Percentiles rank a stretch among this genome's conserved stretches.
phyloP scores from a whole-genome alignment of 2,329 filamentous ascomycete genomes.

The Penicillium digitatum region DNA sequence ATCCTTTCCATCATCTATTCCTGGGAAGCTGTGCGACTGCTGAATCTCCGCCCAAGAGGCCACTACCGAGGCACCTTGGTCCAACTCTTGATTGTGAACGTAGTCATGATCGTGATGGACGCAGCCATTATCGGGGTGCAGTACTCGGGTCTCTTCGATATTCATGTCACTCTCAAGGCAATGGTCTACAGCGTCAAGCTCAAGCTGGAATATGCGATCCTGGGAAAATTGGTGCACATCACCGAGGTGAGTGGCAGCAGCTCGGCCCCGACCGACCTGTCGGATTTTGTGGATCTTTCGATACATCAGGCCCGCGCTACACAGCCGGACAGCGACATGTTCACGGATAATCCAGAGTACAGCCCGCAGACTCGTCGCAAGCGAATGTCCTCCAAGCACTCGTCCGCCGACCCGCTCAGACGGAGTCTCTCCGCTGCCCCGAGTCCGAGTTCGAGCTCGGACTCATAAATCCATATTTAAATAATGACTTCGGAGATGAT shows the following conservation, averaged over 20 bases:
- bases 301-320: constrained; percentile 7
- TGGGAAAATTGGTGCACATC: constrained; percentile 39
- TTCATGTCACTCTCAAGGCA: constrained; percentile 45
- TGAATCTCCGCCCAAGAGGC: constrained; percentile 42
- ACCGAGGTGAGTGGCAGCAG: constrained; percentile 15
- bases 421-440: background rate
- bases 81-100: constrained; percentile 47
- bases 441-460: constrained; percentile 7
- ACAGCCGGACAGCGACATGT: constrained; percentile 13
- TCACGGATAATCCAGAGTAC: constrained; percentile 3
- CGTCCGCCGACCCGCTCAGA: constrained; percentile 10
- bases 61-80: constrained; percentile 41
- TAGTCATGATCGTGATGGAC: constrained; percentile 46
- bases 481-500: background rate
- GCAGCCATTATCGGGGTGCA: constrained; percentile 40
- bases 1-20: constrained; percentile 53
- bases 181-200: constrained; percentile 48
- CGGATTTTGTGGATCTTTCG: constrained; percentile 25
- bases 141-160: constrained; percentile 40
- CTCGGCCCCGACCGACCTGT: constrained; percentile 21
- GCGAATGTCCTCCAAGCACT: constrained; percentile 12
- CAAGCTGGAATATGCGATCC: constrained; percentile 47
- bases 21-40: constrained; percentile 48
- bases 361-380: background rate
- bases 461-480: constrained; percentile 10